Evolutionary conservation across 1,284 basidiomycete species (phyloP).

Genomic region (Chiua sp.): DNA sequence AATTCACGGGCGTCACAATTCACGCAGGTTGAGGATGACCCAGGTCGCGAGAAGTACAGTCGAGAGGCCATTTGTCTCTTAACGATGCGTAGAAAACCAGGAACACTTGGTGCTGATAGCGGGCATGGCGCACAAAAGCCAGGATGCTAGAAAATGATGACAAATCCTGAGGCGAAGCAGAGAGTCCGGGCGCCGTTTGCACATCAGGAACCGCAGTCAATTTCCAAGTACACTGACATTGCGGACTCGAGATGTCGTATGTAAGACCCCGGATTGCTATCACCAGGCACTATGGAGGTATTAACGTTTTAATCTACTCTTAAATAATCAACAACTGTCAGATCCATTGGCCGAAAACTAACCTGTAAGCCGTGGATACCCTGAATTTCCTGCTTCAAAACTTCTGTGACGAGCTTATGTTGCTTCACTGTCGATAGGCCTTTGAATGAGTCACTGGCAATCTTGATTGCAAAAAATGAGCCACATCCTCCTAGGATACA

Average conservation of each 20-base stretch:
- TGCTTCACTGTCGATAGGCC: slow-evolving; percentile 92
- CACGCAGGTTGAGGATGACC: slow-evolving; percentile 56
- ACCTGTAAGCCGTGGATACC: slow-evolving; percentile 97
- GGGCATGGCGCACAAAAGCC: background rate
- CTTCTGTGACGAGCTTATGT: slow-evolving; percentile 89
- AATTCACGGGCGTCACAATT: background rate
- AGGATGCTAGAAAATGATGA: no score
- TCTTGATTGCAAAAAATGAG: slow-evolving; percentile 93
- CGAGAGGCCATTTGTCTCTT: slow-evolving; percentile 64
- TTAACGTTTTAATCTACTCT: slow-evolving; percentile 35
- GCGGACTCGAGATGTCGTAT: slow-evolving; percentile 6
- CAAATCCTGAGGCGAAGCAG: no score
- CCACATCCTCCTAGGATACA: slow-evolving; percentile 87
- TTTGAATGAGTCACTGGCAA: slow-evolving; percentile 86
- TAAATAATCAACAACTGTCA: slow-evolving; percentile 13
- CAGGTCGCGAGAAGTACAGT: slow-evolving; percentile 52
- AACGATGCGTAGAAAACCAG: slow-evolving; percentile 42
- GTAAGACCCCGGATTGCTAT: slow-evolving; percentile 1
- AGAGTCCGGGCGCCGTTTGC: background rate
- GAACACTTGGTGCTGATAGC: background rate
- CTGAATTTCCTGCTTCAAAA: slow-evolving; percentile 89
- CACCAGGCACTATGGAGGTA: slow-evolving; percentile 24
- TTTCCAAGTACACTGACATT: slow-evolving; percentile 9
- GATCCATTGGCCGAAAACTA: slow-evolving; percentile 24
- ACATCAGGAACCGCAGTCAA: background rate